phyloP scores from a whole-genome alignment of 805 yeast genomes.

The Allodekkera sacchari region DNA sequence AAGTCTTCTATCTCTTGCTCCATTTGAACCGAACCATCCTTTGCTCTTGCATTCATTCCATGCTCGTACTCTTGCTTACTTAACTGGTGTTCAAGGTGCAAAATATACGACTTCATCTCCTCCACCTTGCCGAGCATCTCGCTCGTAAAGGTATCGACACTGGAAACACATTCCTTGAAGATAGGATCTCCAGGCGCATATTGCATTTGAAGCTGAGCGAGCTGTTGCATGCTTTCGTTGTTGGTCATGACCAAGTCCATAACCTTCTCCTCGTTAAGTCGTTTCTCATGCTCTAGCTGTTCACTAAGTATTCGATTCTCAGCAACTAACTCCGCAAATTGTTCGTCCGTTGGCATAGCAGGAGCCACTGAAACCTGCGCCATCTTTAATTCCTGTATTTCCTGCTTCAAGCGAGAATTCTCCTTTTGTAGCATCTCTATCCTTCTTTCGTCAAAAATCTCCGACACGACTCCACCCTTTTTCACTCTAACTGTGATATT shows the following conservation, averaged over 20 bases:
- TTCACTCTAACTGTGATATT: conserved; percentile 67
- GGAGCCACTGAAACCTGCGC: too few relatives aligned
- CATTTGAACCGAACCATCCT: conserved; percentile 21
- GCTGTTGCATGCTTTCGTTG: conserved; percentile 51
- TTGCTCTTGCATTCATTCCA: conserved; percentile 1
- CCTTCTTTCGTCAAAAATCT: conserved; percentile 37
- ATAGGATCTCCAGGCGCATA: conserved; percentile 18
- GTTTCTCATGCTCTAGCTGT: conserved; percentile 58
- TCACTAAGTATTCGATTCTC: conserved; percentile 62
- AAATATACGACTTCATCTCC: conserved; percentile 51
- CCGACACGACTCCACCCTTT: conserved; percentile 40
- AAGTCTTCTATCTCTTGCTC: conserved; percentile 63
- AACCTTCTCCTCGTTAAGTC: conserved; percentile 43
- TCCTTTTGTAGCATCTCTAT: conserved; percentile 51
- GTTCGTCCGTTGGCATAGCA: conserved; percentile 13
- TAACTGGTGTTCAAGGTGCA: conserved; percentile 50
- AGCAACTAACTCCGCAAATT: conserved; percentile 36
- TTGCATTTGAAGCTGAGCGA: conserved; percentile 34
- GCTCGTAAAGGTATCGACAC: conserved; percentile 40
- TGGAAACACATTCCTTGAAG: conserved; percentile 33
- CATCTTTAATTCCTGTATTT: conserved; percentile 29
- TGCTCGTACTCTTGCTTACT: conserved; percentile 12
- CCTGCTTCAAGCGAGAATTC: conserved; percentile 51
- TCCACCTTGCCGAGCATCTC: conserved; percentile 43
- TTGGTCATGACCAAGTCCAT: conserved; percentile 38